Base-by-base conservation (phyloP, 176 grass and related monocot species). In the Aegilops tauschii region DNA sequence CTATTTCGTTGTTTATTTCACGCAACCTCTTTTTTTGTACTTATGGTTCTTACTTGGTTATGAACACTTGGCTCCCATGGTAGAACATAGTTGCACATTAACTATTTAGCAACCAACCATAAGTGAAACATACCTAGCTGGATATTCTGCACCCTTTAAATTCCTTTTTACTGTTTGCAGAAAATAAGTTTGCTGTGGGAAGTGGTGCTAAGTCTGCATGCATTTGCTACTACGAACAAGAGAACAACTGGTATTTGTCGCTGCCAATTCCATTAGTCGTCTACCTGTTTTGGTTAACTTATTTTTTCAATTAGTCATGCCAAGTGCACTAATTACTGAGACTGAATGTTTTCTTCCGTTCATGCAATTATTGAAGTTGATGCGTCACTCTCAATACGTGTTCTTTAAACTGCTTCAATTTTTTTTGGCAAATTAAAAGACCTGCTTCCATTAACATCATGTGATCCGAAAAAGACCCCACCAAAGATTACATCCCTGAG, bases 121-220 rank as follows among this genome's bases (percentile, higher is more conserved):
- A 70, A 56, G 23, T 82, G 40, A 30, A 73, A 16, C 11, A 47
- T 62, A n/a, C 49, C 27, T 54, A 65, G 71, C 6, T 73, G 0
- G 52, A 44, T 56, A 20, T 27, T 11, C 1, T 42, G 10, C 44
- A 23, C 66, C 7, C 45, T 73, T 66, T 68, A 44, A 84, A 40
- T 1, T 54, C 56, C 32, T 25, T 69, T 81, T 78, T 86, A 30
- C 65, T 89, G 7, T 93, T 90, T 82, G 31, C 90, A 98, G 96
- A 98, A 91, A 98, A 98, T 85, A 98, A 98, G 79, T 98, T 98
- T 69, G 93, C 96, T 47, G 96, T 98, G 62, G 96, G 96, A 91
- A 98, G 96, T 90, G 96, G 96, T 61, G 96, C 96, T 40, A 98
- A 98, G 80, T 91, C 93, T 88, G 90, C 94, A 72, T 98, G 93